phyloP scores from a whole-genome alignment of 2,329 filamentous ascomycete genomes.

The Bipolaris zeicola region DNA sequence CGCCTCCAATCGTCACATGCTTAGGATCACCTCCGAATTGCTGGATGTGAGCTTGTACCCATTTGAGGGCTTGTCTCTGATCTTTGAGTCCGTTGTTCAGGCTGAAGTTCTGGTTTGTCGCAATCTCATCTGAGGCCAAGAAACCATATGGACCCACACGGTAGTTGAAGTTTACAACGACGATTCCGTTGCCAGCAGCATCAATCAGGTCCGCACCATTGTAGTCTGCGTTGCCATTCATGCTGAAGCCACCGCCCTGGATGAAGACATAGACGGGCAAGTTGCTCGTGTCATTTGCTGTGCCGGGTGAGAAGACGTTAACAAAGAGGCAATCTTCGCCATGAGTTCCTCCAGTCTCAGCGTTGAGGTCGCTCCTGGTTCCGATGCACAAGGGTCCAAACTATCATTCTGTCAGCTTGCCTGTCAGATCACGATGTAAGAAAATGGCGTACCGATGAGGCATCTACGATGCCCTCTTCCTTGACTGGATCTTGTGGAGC shows the following conservation, averaged over 20 bases:
- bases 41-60: constrained; percentile 46
- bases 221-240: constrained; percentile 45
- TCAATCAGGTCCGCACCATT: constrained; percentile 42
- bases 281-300: constrained; percentile 38
- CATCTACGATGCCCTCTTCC: constrained; percentile 56
- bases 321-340: constrained; percentile 51
- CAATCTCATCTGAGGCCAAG: constrained; percentile 41
- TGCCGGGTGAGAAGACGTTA: constrained; percentile 47
- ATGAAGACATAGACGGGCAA: constrained; percentile 51
- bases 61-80: constrained; percentile 44
- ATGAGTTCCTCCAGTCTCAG: constrained; percentile 34
- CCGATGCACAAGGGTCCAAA: constrained; percentile 45
- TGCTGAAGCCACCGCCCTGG: constrained; percentile 48
- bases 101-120: constrained; percentile 34
- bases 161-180: constrained; percentile 51
- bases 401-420: constrained; percentile 23
- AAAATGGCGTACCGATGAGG: constrained; percentile 42
- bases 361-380: constrained; percentile 26
- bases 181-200: constrained; percentile 39
- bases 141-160: constrained; percentile 50
- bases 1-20: constrained; percentile 48
- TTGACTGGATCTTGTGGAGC: constrained; percentile 67
- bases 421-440: not conserved
- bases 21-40: constrained; percentile 49
- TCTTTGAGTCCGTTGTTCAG: constrained; percentile 49